Base-by-base conservation (phyloP, 2,329 filamentous ascomycete genomes). In the Penicillium olsonii region DNA sequence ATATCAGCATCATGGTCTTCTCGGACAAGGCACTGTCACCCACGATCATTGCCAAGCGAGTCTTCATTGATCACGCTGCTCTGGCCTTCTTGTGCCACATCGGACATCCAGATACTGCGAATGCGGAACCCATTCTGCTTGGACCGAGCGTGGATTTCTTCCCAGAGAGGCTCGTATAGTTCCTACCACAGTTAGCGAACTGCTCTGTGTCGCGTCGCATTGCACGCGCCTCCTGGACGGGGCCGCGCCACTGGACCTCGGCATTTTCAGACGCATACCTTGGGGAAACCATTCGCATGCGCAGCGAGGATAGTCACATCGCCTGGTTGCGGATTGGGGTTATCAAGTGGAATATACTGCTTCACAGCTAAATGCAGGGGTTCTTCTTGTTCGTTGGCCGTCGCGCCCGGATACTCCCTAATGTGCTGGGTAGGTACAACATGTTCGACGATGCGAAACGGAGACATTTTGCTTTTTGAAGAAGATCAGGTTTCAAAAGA, bases 251-350 rank as follows among this genome's bases (percentile, higher is more conserved):
- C 40, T 49, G 37, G 37, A 31, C 47, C 47, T 50, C 47, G 42
- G 42, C 37, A 50, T 17, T 26, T 48, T 35, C 19, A 8, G 18
- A 27, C 33, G 12, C 53, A 45, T 68, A 88, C 88, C 80, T 96
- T 97, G 10, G 90, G 88, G 59, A 96, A 96, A 10, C 87, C 92
- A 74, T 96, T 96, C 42, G 90, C 92, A 72, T 96, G 92, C 4
- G 87, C 87, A 10, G 82, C 90, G 47, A 97, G 84, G 50, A 97
- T 85, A 17, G 90, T 96, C 8, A 96, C 75, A 69, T 94, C 89
- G 27, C 89, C 88, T 1, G 84, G 81, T 54, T 83, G 78, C 0
- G 90, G 87, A 19, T 75, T 70, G 0, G 76, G 78, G 61, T 92
- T 91, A 64, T 86, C 81, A 47, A 83, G 75, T 1, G 92, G 92